phyloP scores from a whole-genome alignment of 169 alveolate genomes.

The Cryptosporidium parvum region DNA sequence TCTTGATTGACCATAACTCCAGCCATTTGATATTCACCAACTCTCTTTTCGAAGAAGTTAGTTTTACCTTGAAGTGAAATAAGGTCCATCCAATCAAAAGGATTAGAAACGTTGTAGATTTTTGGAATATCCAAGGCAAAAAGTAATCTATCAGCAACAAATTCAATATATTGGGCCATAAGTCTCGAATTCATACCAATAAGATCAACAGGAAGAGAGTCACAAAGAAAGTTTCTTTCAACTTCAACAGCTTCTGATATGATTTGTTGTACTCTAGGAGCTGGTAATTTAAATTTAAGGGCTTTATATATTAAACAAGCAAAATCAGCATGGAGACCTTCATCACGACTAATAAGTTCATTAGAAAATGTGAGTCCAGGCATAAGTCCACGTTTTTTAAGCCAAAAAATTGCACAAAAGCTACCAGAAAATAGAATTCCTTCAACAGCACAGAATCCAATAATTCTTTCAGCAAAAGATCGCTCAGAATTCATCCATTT shows the following conservation, averaged over 20 bases:
- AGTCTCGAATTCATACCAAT: slow-evolving; percentile 97
- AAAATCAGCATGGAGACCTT: slow-evolving; percentile 99
- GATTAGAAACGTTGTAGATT: slow-evolving; percentile 92
- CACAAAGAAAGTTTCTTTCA: slow-evolving; percentile 95
- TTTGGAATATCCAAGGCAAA: slow-evolving; percentile 93
- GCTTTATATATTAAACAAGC: slow-evolving; percentile 95
- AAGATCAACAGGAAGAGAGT: slow-evolving; percentile 96
- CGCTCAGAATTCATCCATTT: slow-evolving; percentile 95
- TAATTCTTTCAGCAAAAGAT: slow-evolving; percentile 95
- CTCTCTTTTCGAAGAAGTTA: slow-evolving; percentile 98
- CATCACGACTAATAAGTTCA: slow-evolving; percentile 98
- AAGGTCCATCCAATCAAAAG: slow-evolving; percentile 99
- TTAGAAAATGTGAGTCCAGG: slow-evolving; percentile 96
- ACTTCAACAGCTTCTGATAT: slow-evolving; percentile 96
- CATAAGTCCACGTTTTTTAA: slow-evolving; percentile 96
- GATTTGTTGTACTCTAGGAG: slow-evolving; percentile 91
- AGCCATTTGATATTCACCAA: slow-evolving; percentile 98
- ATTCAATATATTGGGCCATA: slow-evolving; percentile 97
- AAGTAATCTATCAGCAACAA: slow-evolving; percentile 97
- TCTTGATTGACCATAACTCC: slow-evolving; percentile 92
- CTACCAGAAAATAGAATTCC: slow-evolving; percentile 98
- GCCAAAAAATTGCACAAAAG: slow-evolving; percentile 98
- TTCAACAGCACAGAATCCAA: slow-evolving; percentile 91
- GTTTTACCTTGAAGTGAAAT: slow-evolving; percentile 98
- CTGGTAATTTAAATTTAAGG: slow-evolving; percentile 90